Percentiles rank a stretch among this genome's conserved stretches.
These are phyloP conservation scores for Mikania micrantha DNA, from an alignment of 129 eudicot genomes.

Conservation along the genomic window DNA sequence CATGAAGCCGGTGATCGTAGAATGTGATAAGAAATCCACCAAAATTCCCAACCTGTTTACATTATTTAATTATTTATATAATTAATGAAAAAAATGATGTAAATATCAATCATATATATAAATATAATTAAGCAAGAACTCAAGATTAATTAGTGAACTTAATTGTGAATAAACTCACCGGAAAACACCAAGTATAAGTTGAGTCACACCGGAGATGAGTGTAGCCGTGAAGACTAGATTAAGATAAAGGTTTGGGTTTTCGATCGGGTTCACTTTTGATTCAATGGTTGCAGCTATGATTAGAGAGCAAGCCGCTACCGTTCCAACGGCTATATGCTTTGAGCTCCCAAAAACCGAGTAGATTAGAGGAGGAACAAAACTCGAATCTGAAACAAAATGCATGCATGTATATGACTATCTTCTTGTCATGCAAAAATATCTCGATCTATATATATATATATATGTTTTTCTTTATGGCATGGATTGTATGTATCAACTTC, in stretches of 20 bases:
- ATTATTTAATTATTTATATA: no score
- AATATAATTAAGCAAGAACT: neutral
- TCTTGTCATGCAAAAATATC: no score
- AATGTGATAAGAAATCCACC: conserved; percentile 88
- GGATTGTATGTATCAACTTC: no score
- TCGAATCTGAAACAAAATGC: conserved; percentile 48
- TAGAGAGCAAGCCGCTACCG: conserved; percentile 83
- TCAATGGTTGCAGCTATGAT: conserved; percentile 51
- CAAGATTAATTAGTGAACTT: neutral
- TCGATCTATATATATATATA: no score
- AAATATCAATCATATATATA: neutral
- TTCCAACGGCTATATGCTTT: conserved; percentile 79
- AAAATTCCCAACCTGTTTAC: conserved; percentile 62
- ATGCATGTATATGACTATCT: no score
- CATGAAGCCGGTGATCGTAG: conserved; percentile 88
- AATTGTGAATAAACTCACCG: conserved; percentile 46
- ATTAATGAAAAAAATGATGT: neutral
- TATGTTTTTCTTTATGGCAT: neutral
- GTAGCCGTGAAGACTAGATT: conserved; percentile 70
- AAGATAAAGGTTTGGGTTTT: conserved; percentile 40
- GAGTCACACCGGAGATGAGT: conserved; percentile 64
- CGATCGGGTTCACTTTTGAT: conserved; percentile 34
- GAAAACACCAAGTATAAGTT: conserved; percentile 58
- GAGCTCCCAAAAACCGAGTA: conserved; percentile 82
- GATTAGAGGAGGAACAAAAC: conserved; percentile 79